Conservation (phyloP, 257 asterid species). For the Perilla frutescens region DNA sequence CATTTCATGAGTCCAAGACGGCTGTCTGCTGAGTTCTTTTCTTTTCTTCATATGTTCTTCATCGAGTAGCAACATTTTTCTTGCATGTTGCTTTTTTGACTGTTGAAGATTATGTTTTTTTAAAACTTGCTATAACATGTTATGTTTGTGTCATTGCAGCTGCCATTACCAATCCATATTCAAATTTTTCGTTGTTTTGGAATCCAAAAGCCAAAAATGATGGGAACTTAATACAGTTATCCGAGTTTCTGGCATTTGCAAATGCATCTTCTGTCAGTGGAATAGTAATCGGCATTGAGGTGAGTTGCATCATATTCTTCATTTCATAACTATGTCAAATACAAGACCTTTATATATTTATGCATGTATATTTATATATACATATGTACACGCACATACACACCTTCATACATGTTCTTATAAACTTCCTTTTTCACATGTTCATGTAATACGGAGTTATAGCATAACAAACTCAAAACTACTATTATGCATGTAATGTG, state of each 20-base stretch:
- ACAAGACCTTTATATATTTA: background rate
- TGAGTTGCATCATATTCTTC: conserved; percentile 32
- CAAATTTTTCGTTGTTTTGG: conserved; percentile 43
- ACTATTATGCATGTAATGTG: background rate
- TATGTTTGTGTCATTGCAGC: conserved; percentile 61
- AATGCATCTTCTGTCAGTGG: conserved; percentile 77
- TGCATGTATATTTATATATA: no score
- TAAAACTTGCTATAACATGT: conserved; percentile 5
- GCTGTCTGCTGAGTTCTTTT: background rate
- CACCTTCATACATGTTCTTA: no score
- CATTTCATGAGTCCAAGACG: background rate
- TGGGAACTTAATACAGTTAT: conserved; percentile 62
- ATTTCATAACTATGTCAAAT: background rate
- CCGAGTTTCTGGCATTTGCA: conserved; percentile 71
- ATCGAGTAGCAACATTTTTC: background rate
- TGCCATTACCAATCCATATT: conserved; percentile 54
- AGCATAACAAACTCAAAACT: no score
- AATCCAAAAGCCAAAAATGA: conserved; percentile 58
- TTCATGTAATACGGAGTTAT: background rate
- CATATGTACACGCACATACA: no score
- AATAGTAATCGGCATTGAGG: conserved; percentile 79
- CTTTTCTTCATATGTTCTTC: background rate
- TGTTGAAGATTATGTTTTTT: conserved; percentile 2
- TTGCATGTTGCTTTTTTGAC: conserved; percentile 15
- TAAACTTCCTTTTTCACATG: background rate